Percentiles rank a stretch among this genome's conserved stretches.
phyloP scores from a whole-genome alignment of 1,284 basidiomycete genomes.

The Naganishia cerealis region DNA sequence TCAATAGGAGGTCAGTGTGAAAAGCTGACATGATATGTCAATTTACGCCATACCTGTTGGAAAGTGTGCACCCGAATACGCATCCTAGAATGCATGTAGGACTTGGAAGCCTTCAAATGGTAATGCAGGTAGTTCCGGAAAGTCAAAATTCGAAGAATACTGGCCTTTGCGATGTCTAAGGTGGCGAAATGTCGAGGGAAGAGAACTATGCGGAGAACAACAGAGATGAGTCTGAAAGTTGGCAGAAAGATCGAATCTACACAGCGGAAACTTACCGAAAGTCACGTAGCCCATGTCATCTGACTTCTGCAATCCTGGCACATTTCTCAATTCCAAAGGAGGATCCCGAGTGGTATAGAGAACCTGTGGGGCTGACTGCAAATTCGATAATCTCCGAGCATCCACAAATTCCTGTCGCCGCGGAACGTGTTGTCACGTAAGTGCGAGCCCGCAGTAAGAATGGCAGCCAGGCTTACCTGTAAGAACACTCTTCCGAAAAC shows the following conservation, averaged over 20 bases:
- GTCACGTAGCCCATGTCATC: slow-evolving; percentile 98
- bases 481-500: slow-evolving; percentile 96
- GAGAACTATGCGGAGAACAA: slow-evolving; percentile 62
- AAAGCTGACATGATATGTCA: too few relatives aligned
- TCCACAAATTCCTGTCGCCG: slow-evolving; percentile 90
- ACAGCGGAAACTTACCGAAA: slow-evolving; percentile 61
- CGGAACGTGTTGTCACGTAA: background rate
- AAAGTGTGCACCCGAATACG: slow-evolving; percentile 91
- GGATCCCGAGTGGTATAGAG: slow-evolving; percentile 95
- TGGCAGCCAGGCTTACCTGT: slow-evolving; percentile 64
- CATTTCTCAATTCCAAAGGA: slow-evolving; percentile 87
- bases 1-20: background rate
- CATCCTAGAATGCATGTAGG: slow-evolving; percentile 98
- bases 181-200: slow-evolving; percentile 93
- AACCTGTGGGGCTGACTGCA: slow-evolving; percentile 97
- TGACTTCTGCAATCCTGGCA: slow-evolving; percentile 74
- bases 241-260: background rate
- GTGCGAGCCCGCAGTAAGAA: background rate
- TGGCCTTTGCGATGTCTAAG: slow-evolving; percentile 69
- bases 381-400: slow-evolving; percentile 77
- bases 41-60: slow-evolving; percentile 70
- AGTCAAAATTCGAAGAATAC: slow-evolving; percentile 92
- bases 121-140: slow-evolving; percentile 99
- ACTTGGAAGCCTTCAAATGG: slow-evolving; percentile 73
- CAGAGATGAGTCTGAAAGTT: slow-evolving; percentile 8